phyloP scores from a whole-genome alignment of 805 yeast genomes.

The Candida vaughaniae region DNA sequence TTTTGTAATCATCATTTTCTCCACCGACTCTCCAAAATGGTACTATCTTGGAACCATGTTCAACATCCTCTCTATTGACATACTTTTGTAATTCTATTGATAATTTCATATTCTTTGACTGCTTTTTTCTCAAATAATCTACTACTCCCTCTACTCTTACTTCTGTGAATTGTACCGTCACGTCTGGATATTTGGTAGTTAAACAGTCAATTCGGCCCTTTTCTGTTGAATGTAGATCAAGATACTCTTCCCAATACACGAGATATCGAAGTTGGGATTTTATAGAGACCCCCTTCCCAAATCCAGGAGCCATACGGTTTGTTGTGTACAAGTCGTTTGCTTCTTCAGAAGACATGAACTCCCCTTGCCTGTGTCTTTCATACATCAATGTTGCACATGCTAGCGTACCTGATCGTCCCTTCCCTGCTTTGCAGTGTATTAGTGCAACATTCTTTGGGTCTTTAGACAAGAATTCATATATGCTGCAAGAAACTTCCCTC shows the following conservation, averaged over 20 bases:
- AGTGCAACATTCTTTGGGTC: conserved; percentile 52
- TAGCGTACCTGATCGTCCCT: conserved; percentile 85
- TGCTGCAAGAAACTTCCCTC: conserved; percentile 40
- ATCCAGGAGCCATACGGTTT: conserved; percentile 54
- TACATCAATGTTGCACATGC: conserved; percentile 70
- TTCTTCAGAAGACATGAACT: conserved; percentile 28
- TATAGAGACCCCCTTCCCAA: conserved; percentile 71
- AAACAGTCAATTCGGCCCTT: too few relatives aligned
- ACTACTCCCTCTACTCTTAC: neutral
- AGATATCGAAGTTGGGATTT: conserved; percentile 67
- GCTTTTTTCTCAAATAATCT: neutral
- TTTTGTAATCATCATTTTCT: neutral
- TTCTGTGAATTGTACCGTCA: neutral
- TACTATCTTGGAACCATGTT: conserved; percentile 4
- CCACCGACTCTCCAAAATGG: neutral
- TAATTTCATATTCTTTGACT: neutral
- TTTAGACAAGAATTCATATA: conserved; percentile 41
- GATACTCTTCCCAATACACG: conserved; percentile 43
- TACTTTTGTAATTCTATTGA: neutral
- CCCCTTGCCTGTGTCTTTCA: conserved; percentile 20
- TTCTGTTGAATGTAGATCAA: too few relatives aligned
- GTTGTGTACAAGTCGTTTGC: conserved; percentile 55
- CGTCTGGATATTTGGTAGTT: too few relatives aligned
- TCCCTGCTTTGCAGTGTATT: conserved; percentile 87
- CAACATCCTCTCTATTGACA: neutral